Conservation (phyloP, 2,329 filamentous ascomycete genomes). For the Epichloe gansuensis region DNA sequence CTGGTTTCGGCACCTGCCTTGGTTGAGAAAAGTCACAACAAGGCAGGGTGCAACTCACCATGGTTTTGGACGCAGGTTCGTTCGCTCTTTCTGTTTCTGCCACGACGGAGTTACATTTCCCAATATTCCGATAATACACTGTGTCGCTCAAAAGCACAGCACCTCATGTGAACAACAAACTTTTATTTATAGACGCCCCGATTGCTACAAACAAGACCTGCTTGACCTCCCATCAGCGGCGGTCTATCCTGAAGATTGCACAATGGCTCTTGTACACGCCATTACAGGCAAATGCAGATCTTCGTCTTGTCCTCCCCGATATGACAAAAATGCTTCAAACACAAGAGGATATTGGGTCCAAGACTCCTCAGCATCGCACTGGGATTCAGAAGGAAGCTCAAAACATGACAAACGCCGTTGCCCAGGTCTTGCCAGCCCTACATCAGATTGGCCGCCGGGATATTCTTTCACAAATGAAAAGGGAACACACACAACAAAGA, state of each 20-base stretch:
- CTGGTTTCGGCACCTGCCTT: not conserved
- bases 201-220: slow-evolving; percentile 1
- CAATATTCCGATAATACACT: not conserved
- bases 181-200: slow-evolving; percentile 7
- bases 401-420: slow-evolving; percentile 8
- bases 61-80: not conserved
- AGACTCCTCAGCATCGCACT: slow-evolving; percentile 29
- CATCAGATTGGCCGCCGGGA: slow-evolving; percentile 2
- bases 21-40: not conserved
- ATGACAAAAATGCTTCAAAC: not conserved
- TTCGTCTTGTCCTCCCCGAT: slow-evolving; percentile 4
- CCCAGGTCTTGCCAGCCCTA: slow-evolving; percentile 3
- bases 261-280: slow-evolving; percentile 2
- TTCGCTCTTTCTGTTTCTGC: not conserved
- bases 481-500: not conserved
- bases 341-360: slow-evolving; percentile 27
- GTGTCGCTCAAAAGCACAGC: not conserved
- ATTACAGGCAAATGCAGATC: not conserved
- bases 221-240: not conserved
- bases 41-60: not conserved
- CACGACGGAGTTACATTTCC: not conserved
- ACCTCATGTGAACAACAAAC: not conserved
- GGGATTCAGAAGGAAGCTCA: slow-evolving; percentile 1
- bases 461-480: slow-evolving; percentile 3
- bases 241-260: slow-evolving; percentile 3